phyloP scores from a whole-genome alignment of 768 basidiomycete species.

The Pleurotus ostreatus region DNA sequence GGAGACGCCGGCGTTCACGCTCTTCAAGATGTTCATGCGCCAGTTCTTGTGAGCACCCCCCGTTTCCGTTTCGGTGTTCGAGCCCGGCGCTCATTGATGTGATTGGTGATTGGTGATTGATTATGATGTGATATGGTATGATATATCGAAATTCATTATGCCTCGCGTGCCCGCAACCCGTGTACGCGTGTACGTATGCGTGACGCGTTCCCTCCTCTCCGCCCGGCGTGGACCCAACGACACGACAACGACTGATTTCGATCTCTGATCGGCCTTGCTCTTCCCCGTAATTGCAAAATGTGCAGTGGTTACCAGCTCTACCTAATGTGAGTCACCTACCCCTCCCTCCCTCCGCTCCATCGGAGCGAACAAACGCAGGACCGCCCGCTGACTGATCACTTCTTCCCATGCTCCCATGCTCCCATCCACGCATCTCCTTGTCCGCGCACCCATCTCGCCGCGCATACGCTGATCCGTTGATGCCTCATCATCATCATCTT shows the following conservation, averaged over 20 bases:
- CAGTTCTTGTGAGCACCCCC: conserved; percentile 41
- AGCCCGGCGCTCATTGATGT: background rate
- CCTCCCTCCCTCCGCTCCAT: background rate
- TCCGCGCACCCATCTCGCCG: too few relatives aligned
- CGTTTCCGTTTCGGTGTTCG: background rate
- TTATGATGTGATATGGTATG: too few relatives aligned
- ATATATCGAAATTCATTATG: background rate
- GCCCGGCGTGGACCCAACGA: too few relatives aligned
- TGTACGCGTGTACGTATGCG: too few relatives aligned
- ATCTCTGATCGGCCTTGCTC: too few relatives aligned
- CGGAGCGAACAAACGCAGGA: background rate
- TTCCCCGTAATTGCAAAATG: too few relatives aligned
- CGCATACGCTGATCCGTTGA: too few relatives aligned
- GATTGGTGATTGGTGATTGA: background rate
- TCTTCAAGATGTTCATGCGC: conserved; percentile 43
- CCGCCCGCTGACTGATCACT: background rate
- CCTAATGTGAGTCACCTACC: conserved; percentile 27
- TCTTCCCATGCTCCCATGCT: too few relatives aligned
- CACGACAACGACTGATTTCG: too few relatives aligned
- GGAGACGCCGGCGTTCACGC: conserved; percentile 46
- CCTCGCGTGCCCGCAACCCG: background rate
- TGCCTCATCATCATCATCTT: too few relatives aligned
- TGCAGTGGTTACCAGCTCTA: conserved; percentile 41
- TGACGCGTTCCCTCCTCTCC: too few relatives aligned
- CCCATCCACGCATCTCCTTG: too few relatives aligned